Base-by-base conservation (phyloP, 2,329 filamentous ascomycete genomes). In the Rhinocladiella similis region DNA sequence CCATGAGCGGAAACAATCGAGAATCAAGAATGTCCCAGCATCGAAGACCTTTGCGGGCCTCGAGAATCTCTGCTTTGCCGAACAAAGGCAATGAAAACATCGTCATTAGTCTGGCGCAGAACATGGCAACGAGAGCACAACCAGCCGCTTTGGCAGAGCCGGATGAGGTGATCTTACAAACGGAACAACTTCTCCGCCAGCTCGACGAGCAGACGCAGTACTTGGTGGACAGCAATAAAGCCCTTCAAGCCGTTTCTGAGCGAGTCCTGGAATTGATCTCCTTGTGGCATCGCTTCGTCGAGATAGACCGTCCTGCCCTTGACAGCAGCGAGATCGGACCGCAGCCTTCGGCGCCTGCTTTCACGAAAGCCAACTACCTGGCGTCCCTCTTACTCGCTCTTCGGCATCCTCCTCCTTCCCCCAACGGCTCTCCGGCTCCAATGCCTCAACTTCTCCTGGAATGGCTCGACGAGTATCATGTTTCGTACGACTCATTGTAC, bases 381-480 rank as follows among this genome's bases (percentile, higher is more conserved):
- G 87, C 88, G 14, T 85, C 85, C 27, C 78, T 97, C 20, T 80
- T 95, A 36, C 80, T 97, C 36, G 85, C 85, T 60, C 82, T 97
- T 54, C 88, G 92, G 65, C 90, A 96, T 72, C 83, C 85, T 49
- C 79, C 81, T 46, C 66, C 72, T n/a, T 67, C 71, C 14, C 22
- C 36, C 16, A 48, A 62, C 16, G 46, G 50, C 54, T 22, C 36
- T 10, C 5, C 50, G 16, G 35, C 60, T 1, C 81, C 89, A 0
- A 77, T 95, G 16, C 90, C 93, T 1, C 86, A 88, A 67, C 82
- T 91, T 14, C 76, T 97, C 13, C 85, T 97, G 60, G 83, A 89
- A 65, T 97, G 93, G 93, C 79, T 96, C 62, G 82, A 89, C 53
- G 79, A 80, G 14, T 83, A 90, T 67, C 90, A 96, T 68, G 85